Base-by-base conservation (phyloP, 1,284 basidiomycete genomes). In the Apiotrichum sp. region DNA sequence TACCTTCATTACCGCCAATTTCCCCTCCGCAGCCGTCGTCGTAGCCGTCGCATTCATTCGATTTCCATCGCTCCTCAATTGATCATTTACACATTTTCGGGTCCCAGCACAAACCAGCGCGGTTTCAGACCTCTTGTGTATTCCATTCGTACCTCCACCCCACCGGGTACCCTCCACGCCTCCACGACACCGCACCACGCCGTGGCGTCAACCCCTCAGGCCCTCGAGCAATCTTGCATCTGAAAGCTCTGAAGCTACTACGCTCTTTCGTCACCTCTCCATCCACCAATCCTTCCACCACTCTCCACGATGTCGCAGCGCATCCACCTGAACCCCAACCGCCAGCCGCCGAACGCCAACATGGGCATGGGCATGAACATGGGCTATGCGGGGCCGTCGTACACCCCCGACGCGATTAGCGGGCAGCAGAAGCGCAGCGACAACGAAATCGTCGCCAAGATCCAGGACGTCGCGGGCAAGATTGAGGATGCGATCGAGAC, bases 401-500 rank as follows among this genome's bases (percentile, higher is more conserved):
- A 75, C 57, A 62, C 64, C 36, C 74, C 75, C 50, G 73, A 77
- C 55, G 71, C 73, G 14, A 70, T 75, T 42, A 57, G 87, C 77
- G 59, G 58, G 31, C 50, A 46, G 10, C 39, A 41, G 36, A n/a
- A 22, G n/a, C 22, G 38, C 36, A 53, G 50, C 33, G 63, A 88
- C 4, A 88, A 91, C 68, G 86, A 88, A 75, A 84, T 89, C 1
- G 67, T 95, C 61, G 88, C 90, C 73, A 89, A 90, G 78, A 78
- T 96, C 61, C 84, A 88, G 65, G 82, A 82, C 10, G 80, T 86
- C 67, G 86, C 86, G 68, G 84, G 83, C 72, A 84, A 86, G 74
- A 82, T 91, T 58, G 96, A 99, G 79, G 96, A 99, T 77, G 79
- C 86, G 63, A 84, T 97, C 71, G 96, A 98, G 75, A 86, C 88